Evolutionary conservation across 2,329 filamentous ascomycete genomes (phyloP).

Genomic region (Colletotrichum eleusines): DNA sequence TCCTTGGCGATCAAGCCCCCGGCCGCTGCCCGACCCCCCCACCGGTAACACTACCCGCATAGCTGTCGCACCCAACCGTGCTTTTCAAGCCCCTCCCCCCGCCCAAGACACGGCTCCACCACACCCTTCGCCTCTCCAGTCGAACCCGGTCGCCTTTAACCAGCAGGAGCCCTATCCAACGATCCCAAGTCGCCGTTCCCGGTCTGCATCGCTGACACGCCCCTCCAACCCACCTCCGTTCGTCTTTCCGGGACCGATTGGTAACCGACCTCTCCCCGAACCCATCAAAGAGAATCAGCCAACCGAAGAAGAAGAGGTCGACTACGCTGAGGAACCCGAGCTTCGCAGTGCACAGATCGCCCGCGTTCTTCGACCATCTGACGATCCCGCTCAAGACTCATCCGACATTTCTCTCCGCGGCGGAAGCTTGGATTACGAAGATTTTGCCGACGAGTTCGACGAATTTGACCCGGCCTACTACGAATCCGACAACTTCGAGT

Average conservation of each 20-base stretch:
- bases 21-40: slow-evolving; percentile 38
- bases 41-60: slow-evolving; percentile 13
- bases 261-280: slow-evolving; percentile 9
- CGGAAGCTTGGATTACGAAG: slow-evolving; percentile 21
- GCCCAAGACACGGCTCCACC: slow-evolving; percentile 33
- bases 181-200: slow-evolving; percentile 27
- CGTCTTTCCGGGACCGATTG: background rate
- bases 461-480: slow-evolving; percentile 33
- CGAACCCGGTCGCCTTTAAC: slow-evolving; percentile 37
- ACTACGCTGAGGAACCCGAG: slow-evolving; percentile 30
- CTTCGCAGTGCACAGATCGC: slow-evolving; percentile 29
- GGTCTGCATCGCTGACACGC: slow-evolving; percentile 33
- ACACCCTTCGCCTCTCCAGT: slow-evolving; percentile 38
- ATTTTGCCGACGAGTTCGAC: slow-evolving; percentile 30
- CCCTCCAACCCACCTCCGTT: slow-evolving; percentile 7
- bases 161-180: slow-evolving; percentile 29
- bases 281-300: slow-evolving; percentile 18
- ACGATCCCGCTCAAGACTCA: slow-evolving; percentile 24
- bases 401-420: slow-evolving; percentile 24
- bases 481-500: slow-evolving; percentile 36
- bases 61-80: slow-evolving; percentile 22
- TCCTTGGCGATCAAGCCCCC: slow-evolving; percentile 6
- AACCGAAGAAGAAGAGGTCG: slow-evolving; percentile 17
- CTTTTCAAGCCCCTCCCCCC: slow-evolving; percentile 32
- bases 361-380: slow-evolving; percentile 24